These are phyloP conservation scores for Paramecium caudatum DNA, from an alignment of 73 alveolate genomes.

Conservation along the genomic window DNA sequence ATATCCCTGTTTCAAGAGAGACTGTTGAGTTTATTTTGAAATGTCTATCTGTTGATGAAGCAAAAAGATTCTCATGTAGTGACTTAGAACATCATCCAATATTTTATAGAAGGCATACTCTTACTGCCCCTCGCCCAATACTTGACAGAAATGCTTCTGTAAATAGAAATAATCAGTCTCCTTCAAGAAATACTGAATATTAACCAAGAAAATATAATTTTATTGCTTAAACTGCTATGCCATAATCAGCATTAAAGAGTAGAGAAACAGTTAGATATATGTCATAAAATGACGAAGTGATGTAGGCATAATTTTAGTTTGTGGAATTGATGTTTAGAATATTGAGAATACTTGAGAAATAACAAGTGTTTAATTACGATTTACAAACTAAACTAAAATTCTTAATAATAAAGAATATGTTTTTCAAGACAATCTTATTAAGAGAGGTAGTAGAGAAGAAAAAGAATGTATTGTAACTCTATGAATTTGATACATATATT, in stretches of 20 bases:
- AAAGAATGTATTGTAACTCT: background rate
- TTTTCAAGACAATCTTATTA: constrained; percentile 3
- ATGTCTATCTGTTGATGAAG: constrained; percentile 46
- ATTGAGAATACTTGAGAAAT: background rate
- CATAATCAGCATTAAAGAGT: constrained; percentile 41
- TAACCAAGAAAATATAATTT: constrained; percentile 29
- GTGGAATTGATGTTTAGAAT: constrained; percentile 21
- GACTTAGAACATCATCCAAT: constrained; percentile 60
- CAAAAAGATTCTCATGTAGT: background rate
- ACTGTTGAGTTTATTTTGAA: constrained; percentile 31
- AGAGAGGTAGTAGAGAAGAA: constrained; percentile 37
- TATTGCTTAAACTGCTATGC: constrained; percentile 36
- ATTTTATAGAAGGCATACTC: constrained; percentile 21
- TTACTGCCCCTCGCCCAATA: constrained; percentile 55
- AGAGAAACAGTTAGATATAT: constrained; percentile 14
- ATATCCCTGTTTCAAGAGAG: constrained; percentile 29
- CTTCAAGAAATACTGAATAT: constrained; percentile 3
- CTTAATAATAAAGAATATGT: constrained; percentile 44
- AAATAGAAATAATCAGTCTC: background rate
- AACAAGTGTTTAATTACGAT: background rate
- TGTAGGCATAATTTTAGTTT: constrained; percentile 19
- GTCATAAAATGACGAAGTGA: constrained; percentile 39
- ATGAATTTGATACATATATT: constrained; percentile 25
- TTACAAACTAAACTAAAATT: background rate
- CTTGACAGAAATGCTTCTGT: constrained; percentile 27